Evolutionary conservation across 495 filamentous ascomycete genomes (phyloP), one percentile per base, ranked within the genome.

Genomic region (Tuber brumale): DNA sequence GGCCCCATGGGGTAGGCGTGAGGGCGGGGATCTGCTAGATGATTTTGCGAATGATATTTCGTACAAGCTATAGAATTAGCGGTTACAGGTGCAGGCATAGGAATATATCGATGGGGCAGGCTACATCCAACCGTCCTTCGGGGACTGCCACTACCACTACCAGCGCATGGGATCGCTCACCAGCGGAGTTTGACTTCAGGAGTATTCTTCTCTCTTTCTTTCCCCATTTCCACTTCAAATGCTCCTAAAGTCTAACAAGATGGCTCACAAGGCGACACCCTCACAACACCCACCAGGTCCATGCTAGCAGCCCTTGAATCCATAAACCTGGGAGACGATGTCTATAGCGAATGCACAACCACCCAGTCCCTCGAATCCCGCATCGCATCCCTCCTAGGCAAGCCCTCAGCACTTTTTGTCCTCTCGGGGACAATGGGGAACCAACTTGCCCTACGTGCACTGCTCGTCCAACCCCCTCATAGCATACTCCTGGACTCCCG

Each of bases 391-490:
- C 86, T 94, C 7, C 90, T 93, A 3, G 88, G 88, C 77, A 93
- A 95, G 82, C 89, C 92, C 75, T 90, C 89, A 44, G 90, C 88
- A 0, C 86, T 94, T 0, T 89, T 97, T 69, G 93, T 97, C 37
- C 86, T 95, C 71, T 94, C 91, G 0, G 95, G 95, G 6, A 97
- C 95, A 27, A 96, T 97, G 93, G 95, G 91, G 46, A 95, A 95
- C 85, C 92, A 94, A 79, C 84, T 95, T 74, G 89, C 88, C 21
- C 80, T 95, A 27, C 88, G 92, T 10, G 85, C 91, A 1, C 87
- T 92, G 74, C 87, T 95, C 42, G 86, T 84, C 0, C 90, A 90
- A 73, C 92, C 92, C 4, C 92, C 92, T 0, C 88, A 94, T 83
- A 87, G 88, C 19, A 87, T 95, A 5, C 84, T 95, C 41, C 89